These are phyloP conservation scores for Salicornia ramosissima DNA, from an alignment of 148 eudicot species.

Conservation along the genomic window DNA sequence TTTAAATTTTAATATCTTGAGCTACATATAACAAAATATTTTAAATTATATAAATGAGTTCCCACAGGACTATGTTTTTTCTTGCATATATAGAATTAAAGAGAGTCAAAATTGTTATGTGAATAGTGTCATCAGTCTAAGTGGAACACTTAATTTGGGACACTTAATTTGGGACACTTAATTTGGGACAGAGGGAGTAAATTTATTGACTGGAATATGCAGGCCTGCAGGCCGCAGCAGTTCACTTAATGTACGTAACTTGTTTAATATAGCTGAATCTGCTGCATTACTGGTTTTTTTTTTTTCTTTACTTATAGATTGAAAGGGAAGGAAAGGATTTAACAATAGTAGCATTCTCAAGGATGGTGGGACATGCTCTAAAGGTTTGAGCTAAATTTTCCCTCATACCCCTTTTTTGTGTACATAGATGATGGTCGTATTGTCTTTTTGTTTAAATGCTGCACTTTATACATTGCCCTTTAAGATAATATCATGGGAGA, in stretches of 20 bases:
- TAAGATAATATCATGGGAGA: not conserved
- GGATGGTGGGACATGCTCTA: constrained; percentile 44
- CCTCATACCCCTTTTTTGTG: not conserved
- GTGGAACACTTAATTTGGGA: no score
- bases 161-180: no score
- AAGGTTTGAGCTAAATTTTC: constrained; percentile 29
- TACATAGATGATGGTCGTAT: not conserved
- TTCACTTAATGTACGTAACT: not conserved
- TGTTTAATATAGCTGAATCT: not conserved
- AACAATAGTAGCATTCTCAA: constrained; percentile 38
- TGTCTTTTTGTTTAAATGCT: not conserved
- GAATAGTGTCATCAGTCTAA: no score
- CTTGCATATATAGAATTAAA: no score
- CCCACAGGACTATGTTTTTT: no score
- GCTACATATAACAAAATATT: no score
- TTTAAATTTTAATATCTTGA: no score
- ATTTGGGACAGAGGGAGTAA: no score
- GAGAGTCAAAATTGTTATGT: no score
- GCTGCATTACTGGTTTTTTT: not conserved
- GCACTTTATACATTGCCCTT: not conserved
- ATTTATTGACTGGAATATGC: not conserved
- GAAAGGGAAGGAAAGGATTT: constrained; percentile 45
- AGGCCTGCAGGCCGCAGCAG: no score
- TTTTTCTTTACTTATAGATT: constrained; percentile 17
- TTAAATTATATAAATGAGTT: no score